phyloP scores from a whole-genome alignment of 2,329 filamentous ascomycete genomes.

The Alternaria gaisen region DNA sequence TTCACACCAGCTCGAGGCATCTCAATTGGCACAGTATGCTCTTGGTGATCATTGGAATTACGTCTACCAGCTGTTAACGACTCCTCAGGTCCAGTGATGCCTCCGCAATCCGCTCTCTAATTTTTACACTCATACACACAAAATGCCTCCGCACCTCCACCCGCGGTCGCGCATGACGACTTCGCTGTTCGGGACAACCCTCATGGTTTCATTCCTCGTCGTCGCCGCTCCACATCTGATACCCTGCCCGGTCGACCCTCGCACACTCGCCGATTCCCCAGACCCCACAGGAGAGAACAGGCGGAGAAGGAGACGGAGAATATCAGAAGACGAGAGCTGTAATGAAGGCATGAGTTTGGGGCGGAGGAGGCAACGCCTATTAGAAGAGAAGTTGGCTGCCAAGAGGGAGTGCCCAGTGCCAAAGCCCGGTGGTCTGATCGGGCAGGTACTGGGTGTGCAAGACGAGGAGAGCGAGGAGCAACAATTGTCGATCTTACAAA shows the following conservation, averaged over 20 bases:
- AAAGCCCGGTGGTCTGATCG: constrained; percentile 82
- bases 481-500: constrained; percentile 13
- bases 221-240: constrained; percentile 89
- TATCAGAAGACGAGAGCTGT: constrained; percentile 33
- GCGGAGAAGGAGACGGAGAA: constrained; percentile 55
- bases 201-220: constrained; percentile 88
- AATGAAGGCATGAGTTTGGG: constrained; percentile 36
- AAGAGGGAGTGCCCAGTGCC: constrained; percentile 88
- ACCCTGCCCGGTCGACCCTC: constrained; percentile 83
- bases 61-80: constrained; percentile 22
- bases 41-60: neutral
- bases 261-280: constrained; percentile 76
- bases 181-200: constrained; percentile 92
- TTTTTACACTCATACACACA: constrained; percentile 22
- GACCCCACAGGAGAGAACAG: constrained; percentile 41
- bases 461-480: constrained; percentile 30
- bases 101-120: constrained; percentile 32
- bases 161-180: constrained; percentile 92
- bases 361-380: constrained; percentile 17
- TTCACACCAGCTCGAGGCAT: constrained; percentile 32
- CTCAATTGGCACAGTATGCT: constrained; percentile 44
- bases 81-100: constrained; percentile 39
- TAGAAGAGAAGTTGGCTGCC: constrained; percentile 34
- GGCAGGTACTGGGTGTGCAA: constrained; percentile 75
- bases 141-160: constrained; percentile 85